These are phyloP conservation scores for Arachnopeziza araneosa DNA, from an alignment of 2,329 filamentous ascomycete species.

Conservation along the genomic window DNA sequence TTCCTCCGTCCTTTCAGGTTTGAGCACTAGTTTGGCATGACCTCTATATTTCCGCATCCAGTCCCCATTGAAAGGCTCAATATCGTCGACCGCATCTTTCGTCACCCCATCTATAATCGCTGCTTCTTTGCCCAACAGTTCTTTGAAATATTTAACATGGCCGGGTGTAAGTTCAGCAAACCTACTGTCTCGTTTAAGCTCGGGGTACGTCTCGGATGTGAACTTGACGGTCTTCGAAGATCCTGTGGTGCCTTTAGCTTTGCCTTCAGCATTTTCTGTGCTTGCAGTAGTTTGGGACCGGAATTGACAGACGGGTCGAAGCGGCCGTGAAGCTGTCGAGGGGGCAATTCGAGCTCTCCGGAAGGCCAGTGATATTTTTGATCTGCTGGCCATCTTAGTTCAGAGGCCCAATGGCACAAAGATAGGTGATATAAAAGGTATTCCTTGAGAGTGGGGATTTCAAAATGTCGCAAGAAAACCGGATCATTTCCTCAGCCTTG, in stretches of 20 bases:
- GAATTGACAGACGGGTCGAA: slow-evolving; percentile 20
- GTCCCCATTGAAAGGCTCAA: slow-evolving; percentile 90
- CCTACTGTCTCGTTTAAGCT: slow-evolving; percentile 70
- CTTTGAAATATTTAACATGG: slow-evolving; percentile 78
- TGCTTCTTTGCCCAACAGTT: slow-evolving; percentile 70
- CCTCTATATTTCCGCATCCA: slow-evolving; percentile 99
- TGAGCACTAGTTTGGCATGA: slow-evolving; percentile 80
- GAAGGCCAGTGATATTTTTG: slow-evolving; percentile 21
- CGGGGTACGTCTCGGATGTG: slow-evolving; percentile 81
- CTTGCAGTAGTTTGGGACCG: slow-evolving; percentile 28
- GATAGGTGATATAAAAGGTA: background rate
- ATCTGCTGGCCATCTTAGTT: slow-evolving; percentile 24
- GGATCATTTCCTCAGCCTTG: slow-evolving; percentile 8
- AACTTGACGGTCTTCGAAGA: slow-evolving; percentile 53
- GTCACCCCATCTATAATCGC: slow-evolving; percentile 82
- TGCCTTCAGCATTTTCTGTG: slow-evolving; percentile 25
- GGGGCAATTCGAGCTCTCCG: slow-evolving; percentile 22
- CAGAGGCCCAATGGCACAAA: background rate
- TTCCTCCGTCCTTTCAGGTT: slow-evolving; percentile 77
- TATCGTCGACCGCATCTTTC: slow-evolving; percentile 67
- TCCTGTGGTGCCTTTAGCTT: slow-evolving; percentile 24
- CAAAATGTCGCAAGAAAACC: background rate
- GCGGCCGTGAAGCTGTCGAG: slow-evolving; percentile 8
- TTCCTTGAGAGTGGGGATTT: background rate
- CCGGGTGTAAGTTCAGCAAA: slow-evolving; percentile 70